These are phyloP conservation scores for Bertia moriformis DNA, from an alignment of 2,329 filamentous ascomycete species.

Conservation along the genomic window DNA sequence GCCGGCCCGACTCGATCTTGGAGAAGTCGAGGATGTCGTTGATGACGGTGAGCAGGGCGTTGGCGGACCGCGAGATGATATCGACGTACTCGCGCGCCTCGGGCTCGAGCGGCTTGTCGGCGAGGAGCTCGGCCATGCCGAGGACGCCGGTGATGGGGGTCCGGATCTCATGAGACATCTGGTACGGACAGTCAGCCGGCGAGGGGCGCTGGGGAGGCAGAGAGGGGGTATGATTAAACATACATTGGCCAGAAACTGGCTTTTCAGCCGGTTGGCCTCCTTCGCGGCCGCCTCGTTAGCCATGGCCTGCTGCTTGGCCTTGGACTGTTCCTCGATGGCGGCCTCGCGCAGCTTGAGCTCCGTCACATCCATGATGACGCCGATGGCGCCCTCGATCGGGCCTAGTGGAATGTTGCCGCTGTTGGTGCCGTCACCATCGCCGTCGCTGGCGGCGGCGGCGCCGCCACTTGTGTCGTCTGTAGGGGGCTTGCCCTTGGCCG, in stretches of 20 bases:
- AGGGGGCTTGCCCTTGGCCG: no score
- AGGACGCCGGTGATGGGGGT: slow-evolving; percentile 70
- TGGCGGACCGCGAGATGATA: slow-evolving; percentile 66
- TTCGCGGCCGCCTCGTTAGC: slow-evolving; percentile 68
- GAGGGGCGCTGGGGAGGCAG: no score
- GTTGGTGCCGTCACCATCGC: slow-evolving; percentile 30
- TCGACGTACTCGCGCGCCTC: slow-evolving; percentile 64
- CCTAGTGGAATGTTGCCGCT: no score
- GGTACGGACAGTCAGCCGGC: slow-evolving; percentile 3
- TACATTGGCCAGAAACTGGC: slow-evolving; percentile 59
- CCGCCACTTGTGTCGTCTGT: slow-evolving; percentile 33
- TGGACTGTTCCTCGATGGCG: slow-evolving; percentile 46
- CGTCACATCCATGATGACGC: slow-evolving; percentile 68
- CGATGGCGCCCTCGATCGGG: slow-evolving; percentile 56
- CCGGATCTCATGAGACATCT: slow-evolving; percentile 68
- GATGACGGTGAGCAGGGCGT: slow-evolving; percentile 72
- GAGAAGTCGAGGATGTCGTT: slow-evolving; percentile 87
- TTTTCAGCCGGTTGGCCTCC: slow-evolving; percentile 68
- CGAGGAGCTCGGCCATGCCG: slow-evolving; percentile 63
- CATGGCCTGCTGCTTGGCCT: slow-evolving; percentile 55
- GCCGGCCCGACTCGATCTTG: slow-evolving; percentile 64
- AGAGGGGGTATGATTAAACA: no score
- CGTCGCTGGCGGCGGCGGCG: no score
- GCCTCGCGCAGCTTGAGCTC: slow-evolving; percentile 52
- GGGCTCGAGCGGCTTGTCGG: slow-evolving; percentile 51